phyloP scores from a whole-genome alignment of 1,284 basidiomycete genomes.

The Lignosus rhinocerotis region DNA sequence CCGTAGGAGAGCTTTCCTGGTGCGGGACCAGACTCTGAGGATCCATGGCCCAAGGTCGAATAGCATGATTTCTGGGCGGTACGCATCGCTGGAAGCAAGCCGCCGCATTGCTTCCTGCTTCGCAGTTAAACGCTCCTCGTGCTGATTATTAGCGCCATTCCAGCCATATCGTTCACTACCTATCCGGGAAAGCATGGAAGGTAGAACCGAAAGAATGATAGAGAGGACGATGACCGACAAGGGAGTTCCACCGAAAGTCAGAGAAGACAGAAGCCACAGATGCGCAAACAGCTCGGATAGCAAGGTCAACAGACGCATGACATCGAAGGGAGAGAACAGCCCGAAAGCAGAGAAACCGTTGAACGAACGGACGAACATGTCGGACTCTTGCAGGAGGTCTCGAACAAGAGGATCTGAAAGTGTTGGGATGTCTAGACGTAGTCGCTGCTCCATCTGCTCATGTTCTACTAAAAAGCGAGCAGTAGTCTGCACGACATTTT shows the following conservation, averaged over 20 bases:
- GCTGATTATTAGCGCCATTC: conserved; percentile 47
- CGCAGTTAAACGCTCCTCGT: conserved; percentile 61
- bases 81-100: conserved; percentile 65
- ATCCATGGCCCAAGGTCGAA: conserved; percentile 85
- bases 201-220: conserved; percentile 55
- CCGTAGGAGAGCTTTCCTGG: conserved; percentile 57
- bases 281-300: conserved; percentile 72
- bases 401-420: conserved; percentile 68
- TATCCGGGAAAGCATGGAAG: conserved; percentile 53
- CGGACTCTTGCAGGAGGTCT: conserved; percentile 81
- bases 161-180: conserved; percentile 40
- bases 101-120: conserved; percentile 72
- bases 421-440: conserved; percentile 77
- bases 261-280: conserved; percentile 63
- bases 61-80: conserved; percentile 75
- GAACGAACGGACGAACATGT: conserved; percentile 76
- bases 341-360: conserved; percentile 67
- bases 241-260: conserved; percentile 59
- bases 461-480: conserved; percentile 73
- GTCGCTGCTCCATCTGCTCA: conserved; percentile 72
- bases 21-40: conserved; percentile 68
- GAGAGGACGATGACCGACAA: conserved; percentile 60
- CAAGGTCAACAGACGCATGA: conserved; percentile 70
- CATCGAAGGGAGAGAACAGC: conserved; percentile 73
- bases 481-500: conserved; percentile 66